These are phyloP conservation scores for Nemania sp. DNA, from an alignment of 2,329 filamentous ascomycete genomes.

Conservation along the genomic window DNA sequence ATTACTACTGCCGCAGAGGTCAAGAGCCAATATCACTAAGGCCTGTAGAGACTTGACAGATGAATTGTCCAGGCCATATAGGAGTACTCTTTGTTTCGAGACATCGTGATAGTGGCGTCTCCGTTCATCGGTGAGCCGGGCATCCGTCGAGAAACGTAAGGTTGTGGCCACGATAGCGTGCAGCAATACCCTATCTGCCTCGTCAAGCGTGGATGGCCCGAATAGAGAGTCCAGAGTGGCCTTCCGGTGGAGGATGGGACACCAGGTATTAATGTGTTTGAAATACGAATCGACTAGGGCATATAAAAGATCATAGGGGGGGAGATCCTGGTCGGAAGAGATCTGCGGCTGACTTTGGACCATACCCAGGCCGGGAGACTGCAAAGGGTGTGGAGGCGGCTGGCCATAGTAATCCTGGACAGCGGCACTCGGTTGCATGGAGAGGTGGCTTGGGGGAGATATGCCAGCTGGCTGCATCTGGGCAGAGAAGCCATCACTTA, in stretches of 20 bases:
- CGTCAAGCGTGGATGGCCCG: conserved; percentile 78
- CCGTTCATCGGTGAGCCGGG: conserved; percentile 77
- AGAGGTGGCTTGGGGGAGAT: conserved; percentile 53
- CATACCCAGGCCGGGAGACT: conserved; percentile 69
- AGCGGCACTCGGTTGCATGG: conserved; percentile 56
- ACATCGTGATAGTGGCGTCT: conserved; percentile 80
- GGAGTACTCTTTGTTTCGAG: conserved; percentile 86
- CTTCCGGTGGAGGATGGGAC: conserved; percentile 88
- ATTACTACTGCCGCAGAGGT: conserved; percentile 87
- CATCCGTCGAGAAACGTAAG: conserved; percentile 83
- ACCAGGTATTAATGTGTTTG: conserved; percentile 85
- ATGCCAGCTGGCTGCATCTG: conserved; percentile 59
- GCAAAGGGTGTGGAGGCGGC: conserved; percentile 60
- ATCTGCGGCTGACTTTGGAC: conserved; percentile 60
- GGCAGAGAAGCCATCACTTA: conserved; percentile 63
- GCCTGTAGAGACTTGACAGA: conserved; percentile 90
- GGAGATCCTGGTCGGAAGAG: conserved; percentile 73
- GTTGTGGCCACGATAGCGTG: conserved; percentile 92
- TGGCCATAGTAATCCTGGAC: conserved; percentile 64
- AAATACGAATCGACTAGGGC: conserved; percentile 81
- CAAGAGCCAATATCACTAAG: conserved; percentile 85
- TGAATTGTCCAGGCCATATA: conserved; percentile 90
- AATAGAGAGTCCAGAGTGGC: conserved; percentile 86
- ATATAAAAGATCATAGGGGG: conserved; percentile 80
- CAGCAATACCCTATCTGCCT: conserved; percentile 83